Evolutionary conservation across 306 rosid species (phyloP).

Genomic region (Acacia acuminata): DNA sequence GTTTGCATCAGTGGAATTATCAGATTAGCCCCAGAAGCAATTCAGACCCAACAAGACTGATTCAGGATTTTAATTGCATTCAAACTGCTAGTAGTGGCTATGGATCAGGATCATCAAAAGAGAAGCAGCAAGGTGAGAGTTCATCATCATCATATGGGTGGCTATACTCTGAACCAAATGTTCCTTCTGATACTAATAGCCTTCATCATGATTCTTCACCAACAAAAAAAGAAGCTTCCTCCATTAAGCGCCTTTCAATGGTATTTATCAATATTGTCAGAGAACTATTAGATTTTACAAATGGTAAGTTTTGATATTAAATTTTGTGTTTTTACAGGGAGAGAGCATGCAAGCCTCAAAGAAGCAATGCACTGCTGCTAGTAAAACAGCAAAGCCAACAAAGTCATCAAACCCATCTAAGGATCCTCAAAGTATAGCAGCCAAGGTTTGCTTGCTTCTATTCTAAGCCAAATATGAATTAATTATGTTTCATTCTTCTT

Average conservation of each 20-base stretch:
- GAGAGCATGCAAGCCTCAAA: conserved; percentile 47
- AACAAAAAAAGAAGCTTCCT: conserved; percentile 34
- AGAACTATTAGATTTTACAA: background rate
- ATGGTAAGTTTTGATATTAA: conserved; percentile 8
- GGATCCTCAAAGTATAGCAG: conserved; percentile 92
- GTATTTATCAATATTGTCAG: conserved; percentile 33
- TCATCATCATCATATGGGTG: conserved; percentile 58
- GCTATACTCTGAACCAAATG: conserved; percentile 55
- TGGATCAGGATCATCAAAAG: conserved; percentile 27
- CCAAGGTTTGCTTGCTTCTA: conserved; percentile 67
- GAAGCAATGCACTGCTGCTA: conserved; percentile 53
- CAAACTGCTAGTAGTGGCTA: conserved; percentile 52
- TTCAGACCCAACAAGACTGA: conserved; percentile 25
- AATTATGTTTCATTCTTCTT: background rate
- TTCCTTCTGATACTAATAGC: conserved; percentile 37
- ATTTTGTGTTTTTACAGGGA: conserved; percentile 42
- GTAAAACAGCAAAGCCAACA: conserved; percentile 47
- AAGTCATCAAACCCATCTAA: conserved; percentile 61
- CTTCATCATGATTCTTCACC: conserved; percentile 39
- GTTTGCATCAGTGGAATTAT: conserved; percentile 41
- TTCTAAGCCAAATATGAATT: conserved; percentile 23
- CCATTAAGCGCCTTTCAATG: conserved; percentile 56
- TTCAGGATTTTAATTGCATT: conserved; percentile 47
- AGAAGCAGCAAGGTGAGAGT: conserved; percentile 41
- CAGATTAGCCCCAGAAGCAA: conserved; percentile 36